phyloP scores from a whole-genome alignment of 192 early-diverging fungal species.

The Glomus cerebriforme region DNA sequence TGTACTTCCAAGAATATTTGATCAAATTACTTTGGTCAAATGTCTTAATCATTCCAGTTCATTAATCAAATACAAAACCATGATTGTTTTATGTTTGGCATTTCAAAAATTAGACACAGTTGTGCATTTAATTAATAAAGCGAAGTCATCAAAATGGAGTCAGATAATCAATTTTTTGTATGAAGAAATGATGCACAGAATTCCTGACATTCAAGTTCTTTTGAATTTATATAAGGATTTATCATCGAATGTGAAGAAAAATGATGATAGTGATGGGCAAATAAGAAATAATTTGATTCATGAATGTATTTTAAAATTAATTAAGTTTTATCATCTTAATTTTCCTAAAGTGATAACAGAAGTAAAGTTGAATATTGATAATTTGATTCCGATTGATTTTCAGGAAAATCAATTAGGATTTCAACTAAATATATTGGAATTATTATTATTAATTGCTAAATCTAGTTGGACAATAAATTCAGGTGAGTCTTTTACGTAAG shows the following conservation, averaged over 20 bases:
- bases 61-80: slow-evolving; percentile 65
- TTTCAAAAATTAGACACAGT: slow-evolving; percentile 65
- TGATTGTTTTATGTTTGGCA: slow-evolving; percentile 54
- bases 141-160: slow-evolving; percentile 31
- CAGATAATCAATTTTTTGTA: slow-evolving; percentile 32
- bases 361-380: slow-evolving; percentile 71
- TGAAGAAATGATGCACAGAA: slow-evolving; percentile 63
- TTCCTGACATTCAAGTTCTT: slow-evolving; percentile 75
- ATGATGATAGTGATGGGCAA: slow-evolving; percentile 43
- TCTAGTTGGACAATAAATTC: slow-evolving; percentile 68
- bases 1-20: slow-evolving; percentile 63
- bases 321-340: slow-evolving; percentile 67
- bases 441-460: slow-evolving; percentile 58
- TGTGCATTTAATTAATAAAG: slow-evolving; percentile 27
- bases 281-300: slow-evolving; percentile 52
- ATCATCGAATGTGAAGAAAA: slow-evolving; percentile 33
- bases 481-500: background rate
- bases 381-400: slow-evolving; percentile 69
- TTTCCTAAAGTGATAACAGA: slow-evolving; percentile 68
- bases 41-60: slow-evolving; percentile 65
- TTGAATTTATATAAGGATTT: slow-evolving; percentile 46
- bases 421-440: slow-evolving; percentile 61
- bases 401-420: slow-evolving; percentile 50
- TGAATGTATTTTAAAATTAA: slow-evolving; percentile 57
- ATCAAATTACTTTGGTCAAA: slow-evolving; percentile 54